Conservation (phyloP, 2,329 filamentous ascomycete genomes). For the Lasiodiplodia hormozganensis region DNA sequence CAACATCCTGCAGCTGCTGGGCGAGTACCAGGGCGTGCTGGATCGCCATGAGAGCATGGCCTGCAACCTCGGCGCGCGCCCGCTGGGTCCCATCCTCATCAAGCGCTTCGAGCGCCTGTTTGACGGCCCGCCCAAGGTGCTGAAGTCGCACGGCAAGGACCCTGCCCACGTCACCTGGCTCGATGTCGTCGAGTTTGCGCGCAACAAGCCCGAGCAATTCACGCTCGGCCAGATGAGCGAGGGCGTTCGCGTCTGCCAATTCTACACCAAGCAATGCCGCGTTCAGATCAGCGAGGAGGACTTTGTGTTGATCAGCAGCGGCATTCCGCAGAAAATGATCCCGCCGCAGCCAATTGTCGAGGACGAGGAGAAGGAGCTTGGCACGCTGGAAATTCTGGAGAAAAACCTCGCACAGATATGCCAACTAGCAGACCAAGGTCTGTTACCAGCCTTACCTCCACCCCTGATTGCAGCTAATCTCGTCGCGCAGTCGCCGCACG, state of each 20-base stretch:
- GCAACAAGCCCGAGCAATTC: conserved; percentile 80
- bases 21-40: conserved; percentile 84
- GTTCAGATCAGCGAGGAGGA: conserved; percentile 90
- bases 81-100: conserved; percentile 80
- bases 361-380: conserved; percentile 85
- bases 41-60: conserved; percentile 87
- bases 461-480: conserved; percentile 12
- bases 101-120: conserved; percentile 88
- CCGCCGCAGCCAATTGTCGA: conserved; percentile 82
- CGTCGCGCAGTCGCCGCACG: conserved; percentile 64
- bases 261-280: conserved; percentile 79
- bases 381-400: conserved; percentile 83
- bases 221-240: conserved; percentile 72
- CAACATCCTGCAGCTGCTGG: conserved; percentile 74
- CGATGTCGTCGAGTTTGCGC: conserved; percentile 84
- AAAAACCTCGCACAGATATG: conserved; percentile 78
- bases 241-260: conserved; percentile 77
- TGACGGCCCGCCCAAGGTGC: conserved; percentile 76
- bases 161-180: conserved; percentile 76
- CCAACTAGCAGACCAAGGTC: conserved; percentile 79
- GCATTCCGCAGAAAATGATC: conserved; percentile 81
- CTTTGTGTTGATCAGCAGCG: conserved; percentile 82
- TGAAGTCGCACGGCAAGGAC: conserved; percentile 67
- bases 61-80: conserved; percentile 81
- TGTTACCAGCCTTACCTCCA: not conserved